phyloP scores from a whole-genome alignment of 208 protist species.

The Tritrichomonas foetus region DNA sequence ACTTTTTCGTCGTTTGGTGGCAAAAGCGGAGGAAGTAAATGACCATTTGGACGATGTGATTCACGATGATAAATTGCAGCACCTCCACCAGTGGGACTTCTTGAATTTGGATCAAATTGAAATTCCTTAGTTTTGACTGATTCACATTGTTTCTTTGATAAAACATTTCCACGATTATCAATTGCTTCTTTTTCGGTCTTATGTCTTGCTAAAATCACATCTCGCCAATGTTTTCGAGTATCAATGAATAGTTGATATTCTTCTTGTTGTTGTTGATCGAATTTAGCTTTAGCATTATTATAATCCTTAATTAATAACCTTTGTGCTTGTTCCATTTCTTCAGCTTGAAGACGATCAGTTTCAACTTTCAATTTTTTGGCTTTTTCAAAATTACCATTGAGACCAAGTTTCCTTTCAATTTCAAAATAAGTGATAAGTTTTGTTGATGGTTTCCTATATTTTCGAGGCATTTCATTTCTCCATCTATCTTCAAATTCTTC shows the following conservation, averaged over 20 bases:
- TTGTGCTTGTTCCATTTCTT: not conserved
- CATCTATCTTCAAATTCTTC: conserved; percentile 2
- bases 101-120: too few relatives aligned
- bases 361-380: not conserved
- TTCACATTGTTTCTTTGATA: not conserved
- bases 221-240: not conserved
- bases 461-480: not conserved
- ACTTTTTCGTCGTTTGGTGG: conserved; percentile 10
- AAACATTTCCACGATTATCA: not conserved
- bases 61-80: not conserved
- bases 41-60: not conserved
- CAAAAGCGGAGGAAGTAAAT: not conserved
- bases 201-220: not conserved
- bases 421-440: not conserved
- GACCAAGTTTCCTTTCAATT: not conserved
- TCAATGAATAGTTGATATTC: not conserved
- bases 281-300: not conserved
- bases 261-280: not conserved
- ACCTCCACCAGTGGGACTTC: too few relatives aligned
- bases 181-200: not conserved
- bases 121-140: not conserved
- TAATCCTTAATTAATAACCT: not conserved
- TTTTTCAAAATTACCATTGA: not conserved
- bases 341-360: not conserved
- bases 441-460: not conserved